Evolutionary conservation across 73 alveolate species (phyloP).

Genomic region (Durusdinium trenchii): DNA sequence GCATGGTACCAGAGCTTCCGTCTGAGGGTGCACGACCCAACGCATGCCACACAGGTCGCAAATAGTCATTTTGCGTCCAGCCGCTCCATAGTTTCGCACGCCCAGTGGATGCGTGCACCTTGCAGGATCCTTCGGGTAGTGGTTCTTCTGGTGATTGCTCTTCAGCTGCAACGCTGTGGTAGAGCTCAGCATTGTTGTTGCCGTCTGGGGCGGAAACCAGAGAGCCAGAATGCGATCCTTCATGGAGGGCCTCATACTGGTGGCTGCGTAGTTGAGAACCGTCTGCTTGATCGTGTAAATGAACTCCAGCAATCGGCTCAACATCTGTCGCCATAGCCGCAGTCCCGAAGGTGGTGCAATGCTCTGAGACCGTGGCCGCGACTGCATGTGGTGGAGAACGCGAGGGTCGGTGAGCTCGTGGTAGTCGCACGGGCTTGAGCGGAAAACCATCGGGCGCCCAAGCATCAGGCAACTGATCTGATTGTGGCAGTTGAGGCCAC

Average conservation of each 20-base stretch:
- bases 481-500: neutral
- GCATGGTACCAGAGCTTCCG: neutral
- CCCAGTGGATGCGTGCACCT: neutral
- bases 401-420: neutral
- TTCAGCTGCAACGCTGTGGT: neutral
- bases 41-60: constrained; percentile 59
- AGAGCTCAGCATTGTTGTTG: neutral
- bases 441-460: neutral
- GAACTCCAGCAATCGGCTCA: neutral
- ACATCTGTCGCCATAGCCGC: neutral
- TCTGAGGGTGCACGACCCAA: neutral
- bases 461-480: neutral
- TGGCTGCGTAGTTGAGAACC: neutral
- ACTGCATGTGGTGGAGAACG: neutral
- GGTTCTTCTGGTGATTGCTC: no score
- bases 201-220: constrained; percentile 21
- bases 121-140: neutral
- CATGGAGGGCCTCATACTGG: neutral
- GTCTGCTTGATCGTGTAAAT: neutral
- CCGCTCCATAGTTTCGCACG: neutral
- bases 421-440: neutral
- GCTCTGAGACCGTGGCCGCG: neutral
- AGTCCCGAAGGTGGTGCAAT: neutral
- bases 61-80: neutral
- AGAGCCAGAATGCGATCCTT: neutral